Evolutionary conservation across 1,284 basidiomycete species (phyloP).

Genomic region (Microbotryum scabiosae): DNA sequence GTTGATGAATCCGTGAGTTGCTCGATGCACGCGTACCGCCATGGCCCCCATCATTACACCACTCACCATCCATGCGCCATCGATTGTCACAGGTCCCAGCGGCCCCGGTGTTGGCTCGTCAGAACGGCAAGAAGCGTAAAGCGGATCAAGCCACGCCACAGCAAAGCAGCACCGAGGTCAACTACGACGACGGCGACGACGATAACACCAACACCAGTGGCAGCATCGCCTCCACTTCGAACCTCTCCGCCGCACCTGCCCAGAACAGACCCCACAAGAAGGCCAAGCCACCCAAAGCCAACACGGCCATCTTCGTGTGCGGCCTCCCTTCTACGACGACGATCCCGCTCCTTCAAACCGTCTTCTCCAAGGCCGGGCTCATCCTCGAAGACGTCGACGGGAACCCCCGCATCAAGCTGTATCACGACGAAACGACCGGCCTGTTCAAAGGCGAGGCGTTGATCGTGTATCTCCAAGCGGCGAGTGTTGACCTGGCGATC

Average conservation of each 20-base stretch:
- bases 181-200: conserved; percentile 46
- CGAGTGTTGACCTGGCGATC: conserved; percentile 77
- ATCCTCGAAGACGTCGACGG: conserved; percentile 76
- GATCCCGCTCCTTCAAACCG: conserved; percentile 61
- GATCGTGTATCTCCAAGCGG: conserved; percentile 95
- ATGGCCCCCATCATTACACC: neutral
- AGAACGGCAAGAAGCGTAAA: conserved; percentile 61
- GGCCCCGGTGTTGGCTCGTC: conserved; percentile 51
- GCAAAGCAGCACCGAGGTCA: conserved; percentile 46
- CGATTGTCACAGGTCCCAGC: conserved; percentile 57
- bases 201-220: conserved; percentile 7
- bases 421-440: conserved; percentile 64
- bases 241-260: conserved; percentile 39
- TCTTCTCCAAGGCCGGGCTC: conserved; percentile 84
- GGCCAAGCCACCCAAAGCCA: conserved; percentile 44
- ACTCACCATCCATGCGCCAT: too few species aligned
- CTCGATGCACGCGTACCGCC: neutral
- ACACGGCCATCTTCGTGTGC: conserved; percentile 88
- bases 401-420: conserved; percentile 84
- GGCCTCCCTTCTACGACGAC: conserved; percentile 72
- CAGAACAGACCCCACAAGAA: conserved; percentile 48
- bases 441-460: conserved; percentile 89
- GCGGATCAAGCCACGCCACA: conserved; percentile 37
- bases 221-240: conserved; percentile 13
- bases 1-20: conserved; percentile 23